phyloP scores from a whole-genome alignment of 345 rosid species.

The Cardiospermum halicacabum region DNA sequence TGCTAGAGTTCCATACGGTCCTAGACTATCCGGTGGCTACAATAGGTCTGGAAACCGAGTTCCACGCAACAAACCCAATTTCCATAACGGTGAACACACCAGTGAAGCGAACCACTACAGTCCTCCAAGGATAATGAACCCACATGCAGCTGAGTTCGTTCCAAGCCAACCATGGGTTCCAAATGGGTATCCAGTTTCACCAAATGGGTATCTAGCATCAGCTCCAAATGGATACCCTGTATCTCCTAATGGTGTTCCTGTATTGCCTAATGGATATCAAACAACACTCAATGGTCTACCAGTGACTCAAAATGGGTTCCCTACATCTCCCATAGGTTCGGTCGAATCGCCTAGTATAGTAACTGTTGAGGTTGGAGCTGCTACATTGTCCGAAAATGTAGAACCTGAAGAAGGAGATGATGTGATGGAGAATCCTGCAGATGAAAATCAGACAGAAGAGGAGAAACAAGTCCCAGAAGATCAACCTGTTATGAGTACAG shows the following conservation, averaged over 20 bases:
- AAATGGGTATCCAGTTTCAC: constrained; percentile 67
- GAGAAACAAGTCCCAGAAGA: constrained; percentile 25
- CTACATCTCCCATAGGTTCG: constrained; percentile 28
- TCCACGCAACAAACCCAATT: constrained; percentile 57
- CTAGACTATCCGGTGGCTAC: constrained; percentile 83
- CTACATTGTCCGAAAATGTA: constrained; percentile 21
- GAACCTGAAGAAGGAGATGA: constrained; percentile 41
- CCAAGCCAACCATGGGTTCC: constrained; percentile 91
- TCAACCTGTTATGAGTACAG: constrained; percentile 26
- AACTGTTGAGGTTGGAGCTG: constrained; percentile 28
- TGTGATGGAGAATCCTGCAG: constrained; percentile 32
- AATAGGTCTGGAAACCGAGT: constrained; percentile 76
- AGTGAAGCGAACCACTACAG: constrained; percentile 53
- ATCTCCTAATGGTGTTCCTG: constrained; percentile 46
- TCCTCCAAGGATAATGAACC: constrained; percentile 85
- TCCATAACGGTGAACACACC: constrained; percentile 47
- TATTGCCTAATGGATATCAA: constrained; percentile 47
- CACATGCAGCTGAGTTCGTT: constrained; percentile 94
- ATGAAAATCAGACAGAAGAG: constrained; percentile 32
- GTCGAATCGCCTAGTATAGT: constrained; percentile 33
- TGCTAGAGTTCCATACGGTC: constrained; percentile 96
- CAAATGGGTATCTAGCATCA: constrained; percentile 52
- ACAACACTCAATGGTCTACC: constrained; percentile 26
- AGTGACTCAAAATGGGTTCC: constrained; percentile 47
- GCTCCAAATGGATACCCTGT: constrained; percentile 52